phyloP scores from a whole-genome alignment of 257 asterid genomes.

The Primulina eburnea region DNA sequence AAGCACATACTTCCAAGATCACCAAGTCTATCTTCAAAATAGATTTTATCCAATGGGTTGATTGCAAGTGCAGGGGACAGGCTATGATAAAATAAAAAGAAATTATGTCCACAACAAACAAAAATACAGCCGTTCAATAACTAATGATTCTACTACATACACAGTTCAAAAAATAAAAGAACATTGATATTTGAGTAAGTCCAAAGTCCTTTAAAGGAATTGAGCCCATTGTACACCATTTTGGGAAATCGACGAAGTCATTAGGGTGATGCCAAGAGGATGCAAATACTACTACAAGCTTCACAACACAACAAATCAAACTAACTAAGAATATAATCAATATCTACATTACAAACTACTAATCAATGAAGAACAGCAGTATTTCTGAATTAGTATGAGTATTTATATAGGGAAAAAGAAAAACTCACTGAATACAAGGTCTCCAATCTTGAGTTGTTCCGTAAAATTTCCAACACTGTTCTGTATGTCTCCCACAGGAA shows the following conservation, averaged over 20 bases:
- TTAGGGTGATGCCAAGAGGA: neutral
- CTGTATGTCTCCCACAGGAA: slow-evolving; percentile 89
- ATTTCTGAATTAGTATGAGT: neutral
- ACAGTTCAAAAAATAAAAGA: neutral
- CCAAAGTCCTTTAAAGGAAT: neutral
- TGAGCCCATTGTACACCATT: neutral
- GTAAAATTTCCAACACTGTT: slow-evolving; percentile 69
- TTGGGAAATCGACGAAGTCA: neutral
- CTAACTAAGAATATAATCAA: neutral
- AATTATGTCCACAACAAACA: neutral
- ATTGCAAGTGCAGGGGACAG: neutral
- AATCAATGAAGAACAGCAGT: neutral
- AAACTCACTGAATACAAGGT: slow-evolving; percentile 61
- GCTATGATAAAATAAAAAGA: too few relatives aligned
- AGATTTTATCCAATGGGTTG: neutral
- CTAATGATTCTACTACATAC: neutral
- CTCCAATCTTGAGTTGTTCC: slow-evolving; percentile 77
- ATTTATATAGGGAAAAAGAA: neutral
- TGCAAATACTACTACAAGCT: neutral
- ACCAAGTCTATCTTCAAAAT: neutral
- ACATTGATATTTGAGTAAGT: neutral
- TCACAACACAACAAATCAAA: neutral
- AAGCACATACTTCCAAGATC: too few relatives aligned
- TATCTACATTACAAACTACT: neutral
- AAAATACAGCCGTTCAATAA: neutral